phyloP scores from a whole-genome alignment of 2,329 filamentous ascomycete species.

The Pseudogymnoascus pannorum region DNA sequence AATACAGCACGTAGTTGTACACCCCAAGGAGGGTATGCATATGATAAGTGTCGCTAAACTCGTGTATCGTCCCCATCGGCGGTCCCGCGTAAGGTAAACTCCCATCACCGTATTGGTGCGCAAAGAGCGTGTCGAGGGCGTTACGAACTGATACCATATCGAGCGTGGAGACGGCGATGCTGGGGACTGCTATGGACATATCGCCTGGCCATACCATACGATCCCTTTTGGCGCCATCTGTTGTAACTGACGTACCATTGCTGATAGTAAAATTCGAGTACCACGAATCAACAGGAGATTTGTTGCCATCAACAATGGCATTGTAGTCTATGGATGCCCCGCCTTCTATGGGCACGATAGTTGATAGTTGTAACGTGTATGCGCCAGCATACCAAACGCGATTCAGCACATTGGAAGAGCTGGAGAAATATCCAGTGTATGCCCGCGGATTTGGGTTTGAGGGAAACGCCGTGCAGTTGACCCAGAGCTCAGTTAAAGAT shows the following conservation, averaged over 20 bases:
- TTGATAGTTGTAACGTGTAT: conserved; percentile 39
- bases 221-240: conserved; percentile 52
- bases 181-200: conserved; percentile 49
- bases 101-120: conserved; percentile 28
- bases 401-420: conserved; percentile 43
- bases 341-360: conserved; percentile 31
- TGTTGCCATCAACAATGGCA: conserved; percentile 27
- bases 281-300: conserved; percentile 26
- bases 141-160: conserved; percentile 44
- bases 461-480: conserved; percentile 36
- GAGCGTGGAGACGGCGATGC: conserved; percentile 46
- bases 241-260: conserved; percentile 27
- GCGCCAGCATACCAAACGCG: conserved; percentile 46
- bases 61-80: conserved; percentile 32
- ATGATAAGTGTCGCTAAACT: conserved; percentile 48
- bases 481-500: conserved; percentile 31
- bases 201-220: conserved; percentile 55
- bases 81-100: conserved; percentile 43
- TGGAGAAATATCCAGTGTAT: conserved; percentile 49
- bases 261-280: conserved; percentile 28
- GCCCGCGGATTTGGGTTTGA: conserved; percentile 41
- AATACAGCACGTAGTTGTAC: conserved; percentile 51
- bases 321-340: conserved; percentile 31
- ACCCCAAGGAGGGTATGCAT: conserved; percentile 51
- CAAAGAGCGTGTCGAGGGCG: conserved; percentile 42